Conservation (phyloP, 805 yeast genomes). For the Starmerella apis region DNA sequence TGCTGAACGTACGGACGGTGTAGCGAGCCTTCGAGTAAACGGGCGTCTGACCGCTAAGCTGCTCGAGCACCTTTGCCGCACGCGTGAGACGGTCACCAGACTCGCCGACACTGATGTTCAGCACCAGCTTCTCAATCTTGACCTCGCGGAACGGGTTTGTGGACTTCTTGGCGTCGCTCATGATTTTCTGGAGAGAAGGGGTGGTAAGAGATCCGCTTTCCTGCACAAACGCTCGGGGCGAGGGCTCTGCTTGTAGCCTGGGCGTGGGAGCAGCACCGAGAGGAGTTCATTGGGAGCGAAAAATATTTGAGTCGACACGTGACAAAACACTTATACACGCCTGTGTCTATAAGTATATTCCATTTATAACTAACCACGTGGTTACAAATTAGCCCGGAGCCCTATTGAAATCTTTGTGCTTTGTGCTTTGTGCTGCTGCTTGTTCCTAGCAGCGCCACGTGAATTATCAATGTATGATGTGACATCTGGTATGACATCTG, state of each 20-base stretch:
- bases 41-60: slow-evolving; percentile 99
- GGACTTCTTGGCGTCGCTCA: slow-evolving; percentile 32
- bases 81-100: slow-evolving; percentile 99
- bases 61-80: slow-evolving; percentile 99
- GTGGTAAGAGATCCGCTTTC: slow-evolving; percentile 10
- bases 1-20: slow-evolving; percentile 99
- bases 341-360: not conserved
- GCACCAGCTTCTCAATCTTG: slow-evolving; percentile 97
- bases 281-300: slow-evolving; percentile 4
- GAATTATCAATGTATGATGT: too few species aligned
- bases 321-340: not conserved
- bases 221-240: slow-evolving; percentile 8
- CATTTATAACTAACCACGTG: too few species aligned
- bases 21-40: slow-evolving; percentile 99
- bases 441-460: too few species aligned
- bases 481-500: too few species aligned
- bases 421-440: not conserved
- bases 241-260: slow-evolving; percentile 5
- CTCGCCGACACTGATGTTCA: slow-evolving; percentile 99
- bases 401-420: not conserved
- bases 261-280: slow-evolving; percentile 6
- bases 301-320: slow-evolving; percentile 2
- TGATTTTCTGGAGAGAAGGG: slow-evolving; percentile 10
- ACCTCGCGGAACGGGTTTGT: slow-evolving; percentile 93
- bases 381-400: not conserved